Evolutionary conservation across 2,329 filamentous ascomycete species (phyloP).

Genomic region (Aphanocladium album): DNA sequence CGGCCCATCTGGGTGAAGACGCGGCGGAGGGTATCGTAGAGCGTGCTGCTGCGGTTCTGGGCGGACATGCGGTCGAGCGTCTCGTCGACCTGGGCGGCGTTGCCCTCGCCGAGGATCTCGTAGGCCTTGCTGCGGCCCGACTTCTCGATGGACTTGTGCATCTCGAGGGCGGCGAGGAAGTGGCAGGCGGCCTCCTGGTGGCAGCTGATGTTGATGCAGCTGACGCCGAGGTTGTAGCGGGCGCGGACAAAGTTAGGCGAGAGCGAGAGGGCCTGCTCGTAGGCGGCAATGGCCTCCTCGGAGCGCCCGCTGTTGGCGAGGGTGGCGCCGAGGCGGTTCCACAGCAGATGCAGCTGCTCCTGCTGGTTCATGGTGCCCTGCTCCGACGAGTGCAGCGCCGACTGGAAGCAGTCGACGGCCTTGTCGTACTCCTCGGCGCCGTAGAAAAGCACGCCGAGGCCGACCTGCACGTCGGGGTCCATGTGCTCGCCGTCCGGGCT

Average conservation of each 20-base stretch:
- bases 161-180: constrained; percentile 82
- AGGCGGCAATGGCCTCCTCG: constrained; percentile 95
- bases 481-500: constrained; percentile 90
- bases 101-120: constrained; percentile 65
- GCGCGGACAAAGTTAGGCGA: constrained; percentile 96
- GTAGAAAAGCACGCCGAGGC: constrained; percentile 94
- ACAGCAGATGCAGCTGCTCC: constrained; percentile 86
- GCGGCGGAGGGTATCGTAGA: constrained; percentile 88
- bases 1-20: constrained; percentile 97
- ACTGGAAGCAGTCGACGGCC: constrained; percentile 95
- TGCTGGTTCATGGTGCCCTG: constrained; percentile 77
- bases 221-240: constrained; percentile 92
- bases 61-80: constrained; percentile 82
- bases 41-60: constrained; percentile 93
- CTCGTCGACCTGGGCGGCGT: constrained; percentile 49
- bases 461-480: constrained; percentile 97
- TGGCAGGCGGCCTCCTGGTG: constrained; percentile 90
- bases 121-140: constrained; percentile 78
- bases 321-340: constrained; percentile 95
- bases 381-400: constrained; percentile 81
- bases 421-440: constrained; percentile 97
- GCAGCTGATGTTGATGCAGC: constrained; percentile 96
- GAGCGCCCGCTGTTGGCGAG: constrained; percentile 89
- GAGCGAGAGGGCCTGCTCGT: constrained; percentile 84
- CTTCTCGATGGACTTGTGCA: constrained; percentile 91